Conservation (phyloP, 1,139 yeast species). For the Kluyveromyces sp. region DNA sequence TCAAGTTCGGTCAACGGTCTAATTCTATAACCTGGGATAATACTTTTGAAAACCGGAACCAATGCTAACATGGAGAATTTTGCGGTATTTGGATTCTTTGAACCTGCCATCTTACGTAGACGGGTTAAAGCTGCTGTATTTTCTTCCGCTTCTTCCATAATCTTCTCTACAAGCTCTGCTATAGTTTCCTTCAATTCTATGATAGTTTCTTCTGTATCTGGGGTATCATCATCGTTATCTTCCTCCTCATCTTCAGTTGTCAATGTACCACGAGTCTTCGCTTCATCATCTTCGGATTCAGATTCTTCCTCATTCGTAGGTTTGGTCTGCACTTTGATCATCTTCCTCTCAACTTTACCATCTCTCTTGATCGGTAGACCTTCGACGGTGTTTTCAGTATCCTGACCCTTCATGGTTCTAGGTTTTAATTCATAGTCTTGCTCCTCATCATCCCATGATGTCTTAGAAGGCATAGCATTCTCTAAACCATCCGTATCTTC, state of each 20-base stretch:
- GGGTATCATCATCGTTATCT: constrained; percentile 35
- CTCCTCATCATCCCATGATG: constrained; percentile 50
- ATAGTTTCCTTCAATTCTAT: constrained; percentile 68
- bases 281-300: constrained; percentile 24
- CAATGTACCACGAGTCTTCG: constrained; percentile 12
- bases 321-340: constrained; percentile 25
- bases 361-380: constrained; percentile 74
- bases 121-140: constrained; percentile 59
- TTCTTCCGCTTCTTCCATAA: constrained; percentile 89
- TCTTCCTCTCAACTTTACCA: constrained; percentile 63
- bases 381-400: constrained; percentile 44
- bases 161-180: constrained; percentile 68
- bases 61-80: constrained; percentile 72
- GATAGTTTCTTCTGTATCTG: constrained; percentile 52
- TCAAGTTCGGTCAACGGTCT: constrained; percentile 77
- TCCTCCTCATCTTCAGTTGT: constrained; percentile 24
- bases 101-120: constrained; percentile 62
- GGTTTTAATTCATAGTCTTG: constrained; percentile 64
- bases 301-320: constrained; percentile 26
- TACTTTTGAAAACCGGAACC: constrained; percentile 74
- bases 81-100: constrained; percentile 59
- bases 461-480: constrained; percentile 20
- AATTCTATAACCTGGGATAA: constrained; percentile 84
- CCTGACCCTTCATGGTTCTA: constrained; percentile 34
- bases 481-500: constrained; percentile 22